A percentile compares a stretch with the other conserved stretches of the same genome.
phyloP scores from a whole-genome alignment of 1,139 yeast species.

The Saccharomyces hybrid region DNA sequence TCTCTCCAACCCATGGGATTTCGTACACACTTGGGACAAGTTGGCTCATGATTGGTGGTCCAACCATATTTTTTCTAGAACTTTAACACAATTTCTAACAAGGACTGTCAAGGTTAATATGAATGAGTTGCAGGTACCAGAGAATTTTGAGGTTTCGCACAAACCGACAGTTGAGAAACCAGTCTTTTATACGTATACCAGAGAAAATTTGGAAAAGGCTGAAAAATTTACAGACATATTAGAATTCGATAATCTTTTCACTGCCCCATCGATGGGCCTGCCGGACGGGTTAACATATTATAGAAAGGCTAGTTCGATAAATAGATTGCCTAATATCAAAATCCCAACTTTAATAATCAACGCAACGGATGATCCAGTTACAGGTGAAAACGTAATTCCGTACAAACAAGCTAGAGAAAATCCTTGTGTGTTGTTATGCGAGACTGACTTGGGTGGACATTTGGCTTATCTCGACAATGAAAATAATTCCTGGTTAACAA shows the following conservation, averaged over 20 bases:
- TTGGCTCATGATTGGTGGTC: constrained; percentile 52
- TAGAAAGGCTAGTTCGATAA: constrained; percentile 57
- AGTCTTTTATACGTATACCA: constrained; percentile 22
- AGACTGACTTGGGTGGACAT: constrained; percentile 79
- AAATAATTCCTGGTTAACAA: constrained; percentile 65
- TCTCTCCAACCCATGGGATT: constrained; percentile 78
- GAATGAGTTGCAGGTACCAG: constrained; percentile 37
- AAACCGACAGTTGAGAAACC: constrained; percentile 29
- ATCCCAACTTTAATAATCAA: constrained; percentile 63
- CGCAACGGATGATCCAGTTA: constrained; percentile 76
- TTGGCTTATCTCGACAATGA: constrained; percentile 50
- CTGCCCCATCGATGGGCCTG: constrained; percentile 68
- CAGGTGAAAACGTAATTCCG: constrained; percentile 60
- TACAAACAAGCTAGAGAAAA: constrained; percentile 49
- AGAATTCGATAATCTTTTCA: constrained; percentile 63
- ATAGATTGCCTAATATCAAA: constrained; percentile 45
- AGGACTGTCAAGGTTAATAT: constrained; percentile 55
- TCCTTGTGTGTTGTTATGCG: constrained; percentile 57
- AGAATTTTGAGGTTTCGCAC: constrained; percentile 19
- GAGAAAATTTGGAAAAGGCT: constrained; percentile 33
- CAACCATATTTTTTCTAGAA: constrained; percentile 49
- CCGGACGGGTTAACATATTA: constrained; percentile 64
- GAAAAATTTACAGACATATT: constrained; percentile 33
- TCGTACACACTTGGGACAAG: constrained; percentile 46
- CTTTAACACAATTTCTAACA: constrained; percentile 55